Base-by-base conservation (phyloP, 2,329 filamentous ascomycete species). In the Neoscytalidium dimidiatum region DNA sequence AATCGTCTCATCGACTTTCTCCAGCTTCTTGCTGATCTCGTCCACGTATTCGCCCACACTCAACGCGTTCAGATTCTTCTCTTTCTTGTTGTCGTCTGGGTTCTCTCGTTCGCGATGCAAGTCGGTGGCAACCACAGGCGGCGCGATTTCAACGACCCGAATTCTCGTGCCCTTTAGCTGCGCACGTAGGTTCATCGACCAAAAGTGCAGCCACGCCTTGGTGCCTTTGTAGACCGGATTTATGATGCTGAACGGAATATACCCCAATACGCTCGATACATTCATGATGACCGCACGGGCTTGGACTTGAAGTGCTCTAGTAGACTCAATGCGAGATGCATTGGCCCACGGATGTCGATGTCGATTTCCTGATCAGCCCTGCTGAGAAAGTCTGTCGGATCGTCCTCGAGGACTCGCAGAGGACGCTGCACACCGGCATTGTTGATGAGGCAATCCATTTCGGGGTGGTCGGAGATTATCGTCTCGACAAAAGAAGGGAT, bases 181-280 rank as follows among this genome's bases (percentile, higher is more conserved):
- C 1, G 80, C 80, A 4, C 85, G 77, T 26, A 88, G 69, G 49
- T 83, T 85, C 79, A 87, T 82, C 28, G 75, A 82, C 79, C 82
- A 87, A 71, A 82, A 86, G 69, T 87, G 84, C 43, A 86, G 41
- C 82, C 81, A 88, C 0, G 84, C 83, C 69, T 88, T 88, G 2
- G 84, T 86, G 2, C 82, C 85, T 69, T 86, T 86, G 73, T 88
- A 88, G 0, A 86, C 82, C 0, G 84, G 85, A 68, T 86, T 88
- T 67, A 86, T 80, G 64, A 86, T 74, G 2, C 76, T 80, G 64
- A 82, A 81, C 0, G 86, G 85, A 0, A 83, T 73, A 66, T 81
- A 87, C 3, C 82, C 86, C 0, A 88, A 77, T 0, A 84, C 77
- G 6, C 81, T 85, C 0, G 82, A 83, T 1, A 87, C 80, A 67